phyloP scores from a whole-genome alignment of 768 basidiomycete species.

The Kwoniella sp. region DNA sequence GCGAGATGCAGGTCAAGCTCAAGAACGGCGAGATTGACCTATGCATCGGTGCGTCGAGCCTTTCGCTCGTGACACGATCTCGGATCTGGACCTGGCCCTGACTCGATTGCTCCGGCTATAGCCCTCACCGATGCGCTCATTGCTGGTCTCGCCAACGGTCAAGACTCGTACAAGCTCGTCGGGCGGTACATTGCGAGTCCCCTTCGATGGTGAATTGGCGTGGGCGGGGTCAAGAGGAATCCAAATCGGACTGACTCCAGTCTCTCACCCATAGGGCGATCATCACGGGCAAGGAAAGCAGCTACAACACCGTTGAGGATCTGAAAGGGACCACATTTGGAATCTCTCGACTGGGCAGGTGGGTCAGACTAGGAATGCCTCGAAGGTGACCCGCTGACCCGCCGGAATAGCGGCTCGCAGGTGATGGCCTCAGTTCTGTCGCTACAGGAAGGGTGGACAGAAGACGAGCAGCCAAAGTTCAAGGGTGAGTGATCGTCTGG shows the following conservation, averaged over 20 bases:
- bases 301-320: slow-evolving; percentile 66
- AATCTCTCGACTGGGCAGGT: slow-evolving; percentile 84
- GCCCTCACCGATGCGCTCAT: slow-evolving; percentile 84
- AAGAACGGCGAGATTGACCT: slow-evolving; percentile 47
- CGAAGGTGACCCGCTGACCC: not conserved
- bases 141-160: slow-evolving; percentile 86
- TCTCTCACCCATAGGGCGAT: slow-evolving; percentile 68
- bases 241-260: too few species aligned
- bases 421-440: slow-evolving; percentile 92
- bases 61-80: too few species aligned
- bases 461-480: slow-evolving; percentile 55
- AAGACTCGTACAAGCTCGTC: slow-evolving; percentile 79
- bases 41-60: slow-evolving; percentile 51
- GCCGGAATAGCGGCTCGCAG: slow-evolving; percentile 28
- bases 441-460: slow-evolving; percentile 74
- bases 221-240: too few species aligned
- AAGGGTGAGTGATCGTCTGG: slow-evolving; percentile 57
- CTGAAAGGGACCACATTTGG: slow-evolving; percentile 78
- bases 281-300: slow-evolving; percentile 73
- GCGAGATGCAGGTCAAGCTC: slow-evolving; percentile 51
- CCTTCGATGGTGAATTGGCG: slow-evolving; percentile 75
- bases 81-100: slow-evolving; percentile 76
- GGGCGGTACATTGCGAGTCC: slow-evolving; percentile 88
- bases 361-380: slow-evolving; percentile 11
- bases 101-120: slow-evolving; percentile 57